Evolutionary conservation across 805 yeast species (phyloP).

Genomic region (Sugiyamaella marilandica): DNA sequence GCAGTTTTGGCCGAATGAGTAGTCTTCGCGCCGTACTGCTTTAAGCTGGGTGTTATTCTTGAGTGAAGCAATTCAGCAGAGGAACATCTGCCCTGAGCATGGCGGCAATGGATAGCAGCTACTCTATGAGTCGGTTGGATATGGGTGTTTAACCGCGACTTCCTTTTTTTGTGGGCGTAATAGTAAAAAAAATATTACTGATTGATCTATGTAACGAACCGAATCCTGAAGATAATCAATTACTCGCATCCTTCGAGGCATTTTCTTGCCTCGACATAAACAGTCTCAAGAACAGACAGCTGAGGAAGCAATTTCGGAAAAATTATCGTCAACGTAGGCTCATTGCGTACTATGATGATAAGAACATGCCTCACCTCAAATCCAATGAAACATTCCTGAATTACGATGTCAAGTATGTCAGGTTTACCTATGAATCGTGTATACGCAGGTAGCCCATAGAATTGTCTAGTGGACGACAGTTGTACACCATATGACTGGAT

Average conservation of each 20-base stretch:
- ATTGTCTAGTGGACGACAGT: constrained; percentile 32
- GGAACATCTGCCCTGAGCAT: constrained; percentile 25
- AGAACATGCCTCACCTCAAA: constrained; percentile 63
- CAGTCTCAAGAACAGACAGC: constrained; percentile 17
- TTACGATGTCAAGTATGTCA: constrained; percentile 56
- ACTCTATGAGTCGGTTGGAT: constrained; percentile 10
- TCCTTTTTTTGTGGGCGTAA: constrained; percentile 8
- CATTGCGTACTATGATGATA: constrained; percentile 49
- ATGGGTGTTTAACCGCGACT: constrained; percentile 13
- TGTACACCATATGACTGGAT: constrained; percentile 48
- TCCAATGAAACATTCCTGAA: constrained; percentile 72
- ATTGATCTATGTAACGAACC: background rate
- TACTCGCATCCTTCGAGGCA: constrained; percentile 4
- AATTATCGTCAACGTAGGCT: constrained; percentile 29
- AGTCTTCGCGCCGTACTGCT: constrained; percentile 21
- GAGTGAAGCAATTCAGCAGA: constrained; percentile 33
- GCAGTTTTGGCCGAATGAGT: constrained; percentile 24
- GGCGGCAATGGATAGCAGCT: constrained; percentile 27
- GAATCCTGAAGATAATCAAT: background rate
- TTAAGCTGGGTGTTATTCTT: constrained; percentile 24
- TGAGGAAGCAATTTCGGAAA: constrained; percentile 24
- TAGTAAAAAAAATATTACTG: background rate
- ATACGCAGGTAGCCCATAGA: constrained; percentile 24
- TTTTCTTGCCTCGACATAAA: constrained; percentile 18
- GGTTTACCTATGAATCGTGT: constrained; percentile 52